phyloP scores from a whole-genome alignment of 306 rosid species.

The Hippophae gyantsensis region DNA sequence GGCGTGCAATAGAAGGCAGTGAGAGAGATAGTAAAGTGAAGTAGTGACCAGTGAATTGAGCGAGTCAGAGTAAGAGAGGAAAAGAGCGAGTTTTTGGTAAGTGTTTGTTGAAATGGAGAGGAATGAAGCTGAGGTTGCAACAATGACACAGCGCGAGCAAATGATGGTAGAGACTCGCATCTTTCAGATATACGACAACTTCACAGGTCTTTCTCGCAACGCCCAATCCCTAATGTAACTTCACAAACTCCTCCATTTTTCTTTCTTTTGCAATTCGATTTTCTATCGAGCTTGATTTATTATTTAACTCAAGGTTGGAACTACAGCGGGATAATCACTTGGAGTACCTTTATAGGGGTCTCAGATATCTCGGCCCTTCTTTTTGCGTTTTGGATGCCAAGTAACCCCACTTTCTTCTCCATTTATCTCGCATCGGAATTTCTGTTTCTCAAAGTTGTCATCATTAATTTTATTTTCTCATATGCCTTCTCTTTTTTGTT shows the following conservation, averaged over 20 bases:
- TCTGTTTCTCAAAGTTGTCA: background rate
- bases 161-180: constrained; percentile 49
- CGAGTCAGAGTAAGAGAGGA: background rate
- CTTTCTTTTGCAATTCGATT: background rate
- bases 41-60: no score
- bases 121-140: constrained; percentile 14
- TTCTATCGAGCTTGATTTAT: background rate
- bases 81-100: background rate
- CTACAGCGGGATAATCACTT: constrained; percentile 68
- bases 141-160: constrained; percentile 59
- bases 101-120: constrained; percentile 20
- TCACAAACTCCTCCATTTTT: background rate
- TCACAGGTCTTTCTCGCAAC: constrained; percentile 32
- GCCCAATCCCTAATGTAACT: constrained; percentile 48
- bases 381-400: constrained; percentile 75
- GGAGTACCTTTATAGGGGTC: constrained; percentile 51
- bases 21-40: no score
- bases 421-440: background rate
- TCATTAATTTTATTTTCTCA: background rate
- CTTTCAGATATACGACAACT: constrained; percentile 39
- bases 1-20: no score
- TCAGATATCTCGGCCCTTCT: constrained; percentile 45
- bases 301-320: constrained; percentile 41
- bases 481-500: no score
- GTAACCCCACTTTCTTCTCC: constrained; percentile 28